Evolutionary conservation across 768 basidiomycete genomes (phyloP).

Genomic region (Kwoniella sp.): DNA sequence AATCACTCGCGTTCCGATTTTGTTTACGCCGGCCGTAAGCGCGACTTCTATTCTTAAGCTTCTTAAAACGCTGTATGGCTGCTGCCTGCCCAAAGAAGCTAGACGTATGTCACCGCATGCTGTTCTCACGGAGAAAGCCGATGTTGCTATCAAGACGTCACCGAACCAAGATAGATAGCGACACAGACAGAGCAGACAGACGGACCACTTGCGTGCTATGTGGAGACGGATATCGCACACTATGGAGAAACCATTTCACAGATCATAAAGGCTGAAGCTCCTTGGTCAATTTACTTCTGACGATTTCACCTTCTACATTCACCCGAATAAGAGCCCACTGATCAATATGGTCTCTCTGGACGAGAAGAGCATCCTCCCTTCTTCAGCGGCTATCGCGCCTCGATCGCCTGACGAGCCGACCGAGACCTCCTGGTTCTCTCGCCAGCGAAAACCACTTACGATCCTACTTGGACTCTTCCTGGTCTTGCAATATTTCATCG

Average conservation of each 20-base stretch:
- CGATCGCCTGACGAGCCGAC: not conserved
- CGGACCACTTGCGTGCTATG: too few relatives aligned
- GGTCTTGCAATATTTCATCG: conserved; percentile 11
- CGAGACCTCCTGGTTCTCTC: conserved; percentile 4
- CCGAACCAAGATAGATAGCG: too few relatives aligned
- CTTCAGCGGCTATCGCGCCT: conserved; percentile 3
- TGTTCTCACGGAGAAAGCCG: conserved; percentile 6
- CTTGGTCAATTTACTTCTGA: too few relatives aligned
- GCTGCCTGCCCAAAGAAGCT: not conserved
- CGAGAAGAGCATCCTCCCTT: conserved; percentile 24
- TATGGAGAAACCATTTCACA: too few relatives aligned
- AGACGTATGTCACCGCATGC: conserved; percentile 1
- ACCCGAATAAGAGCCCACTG: too few relatives aligned
- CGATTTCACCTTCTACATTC: too few relatives aligned
- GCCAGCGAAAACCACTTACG: conserved; percentile 13
- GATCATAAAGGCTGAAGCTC: too few relatives aligned
- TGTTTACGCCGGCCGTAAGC: not conserved
- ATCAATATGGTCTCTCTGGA: conserved; percentile 5
- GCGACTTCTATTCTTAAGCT: too few relatives aligned
- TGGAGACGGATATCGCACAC: too few relatives aligned
- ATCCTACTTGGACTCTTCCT: conserved; percentile 16
- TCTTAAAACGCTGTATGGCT: too few relatives aligned
- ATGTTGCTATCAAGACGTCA: conserved; percentile 8
- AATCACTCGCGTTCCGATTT: conserved; percentile 14
- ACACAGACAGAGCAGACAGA: too few relatives aligned